Evolutionary conservation across 768 basidiomycete species (phyloP).

Genomic region (Daedaleopsis nitida): DNA sequence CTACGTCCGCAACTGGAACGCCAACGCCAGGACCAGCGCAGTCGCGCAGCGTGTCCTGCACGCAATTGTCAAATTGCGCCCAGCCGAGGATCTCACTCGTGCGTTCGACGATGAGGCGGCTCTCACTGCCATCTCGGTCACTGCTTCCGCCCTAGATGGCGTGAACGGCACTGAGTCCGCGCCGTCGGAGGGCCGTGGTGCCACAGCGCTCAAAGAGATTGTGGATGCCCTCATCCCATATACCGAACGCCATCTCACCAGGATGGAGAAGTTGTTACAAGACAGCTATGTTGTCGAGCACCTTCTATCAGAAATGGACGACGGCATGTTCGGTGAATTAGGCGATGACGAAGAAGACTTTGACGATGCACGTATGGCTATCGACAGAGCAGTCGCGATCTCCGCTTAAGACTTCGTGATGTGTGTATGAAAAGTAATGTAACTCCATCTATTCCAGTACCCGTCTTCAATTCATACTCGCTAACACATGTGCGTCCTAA

Average conservation of each 20-base stretch:
- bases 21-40: constrained; percentile 83
- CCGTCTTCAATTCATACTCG: background rate
- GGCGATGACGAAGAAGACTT: constrained; percentile 46
- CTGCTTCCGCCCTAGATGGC: constrained; percentile 35
- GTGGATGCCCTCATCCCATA: constrained; percentile 90
- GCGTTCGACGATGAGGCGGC: constrained; percentile 49
- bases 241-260: constrained; percentile 86
- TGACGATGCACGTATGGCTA: constrained; percentile 11
- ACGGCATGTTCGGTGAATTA: constrained; percentile 58
- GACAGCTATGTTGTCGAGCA: constrained; percentile 97
- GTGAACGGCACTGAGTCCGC: constrained; percentile 18
- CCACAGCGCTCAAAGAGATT: constrained; percentile 61
- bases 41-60: constrained; percentile 86
- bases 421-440: constrained; percentile 11
- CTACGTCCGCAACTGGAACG: constrained; percentile 92
- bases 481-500: background rate
- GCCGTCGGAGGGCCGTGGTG: constrained; percentile 23
- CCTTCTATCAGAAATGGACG: constrained; percentile 85
- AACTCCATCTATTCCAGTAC: background rate
- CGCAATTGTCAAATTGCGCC: constrained; percentile 75
- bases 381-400: constrained; percentile 14
- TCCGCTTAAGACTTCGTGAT: constrained; percentile 7
- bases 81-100: constrained; percentile 70
- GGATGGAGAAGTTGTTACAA: constrained; percentile 86
- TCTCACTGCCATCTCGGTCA: constrained; percentile 13